Percentiles rank a stretch among this genome's conserved stretches.
Conservation (phyloP, 139 green algal species). For the Coccomyxa sp. region DNA sequence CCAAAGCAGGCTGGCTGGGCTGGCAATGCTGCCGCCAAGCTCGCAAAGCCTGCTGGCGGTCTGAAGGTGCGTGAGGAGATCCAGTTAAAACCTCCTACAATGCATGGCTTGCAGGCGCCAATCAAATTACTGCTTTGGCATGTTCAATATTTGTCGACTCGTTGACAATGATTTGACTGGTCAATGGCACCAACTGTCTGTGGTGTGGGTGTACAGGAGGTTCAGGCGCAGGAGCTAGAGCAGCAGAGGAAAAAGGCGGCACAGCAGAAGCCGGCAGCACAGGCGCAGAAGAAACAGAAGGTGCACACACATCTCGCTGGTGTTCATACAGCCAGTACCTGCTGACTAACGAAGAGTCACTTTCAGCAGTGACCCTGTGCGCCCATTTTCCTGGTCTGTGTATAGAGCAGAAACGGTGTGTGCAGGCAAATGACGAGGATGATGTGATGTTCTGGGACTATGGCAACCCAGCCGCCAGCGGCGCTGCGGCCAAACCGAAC, state of each 20-base stretch:
- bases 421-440: not conserved
- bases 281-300: constrained; percentile 10
- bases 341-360: no score
- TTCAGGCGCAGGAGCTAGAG: constrained; percentile 10
- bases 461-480: not conserved
- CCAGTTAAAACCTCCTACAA: no score
- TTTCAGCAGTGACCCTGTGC: no score
- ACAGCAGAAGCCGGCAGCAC: not conserved
- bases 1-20: constrained; percentile 10
- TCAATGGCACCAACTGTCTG: no score
- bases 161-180: no score
- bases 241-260: not conserved
- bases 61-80: no score
- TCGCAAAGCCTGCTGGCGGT: not conserved
- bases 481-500: not conserved
- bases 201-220: constrained; percentile 11
- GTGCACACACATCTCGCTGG: not conserved
- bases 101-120: no score
- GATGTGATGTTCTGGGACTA: constrained; percentile 34
- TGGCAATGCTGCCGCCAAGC: constrained; percentile 8
- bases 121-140: no score
- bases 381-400: no score
- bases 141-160: no score
- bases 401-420: not conserved
- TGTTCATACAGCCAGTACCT: no score